phyloP scores from a whole-genome alignment of 1,284 basidiomycete species.

The Naganishia cerealis region DNA sequence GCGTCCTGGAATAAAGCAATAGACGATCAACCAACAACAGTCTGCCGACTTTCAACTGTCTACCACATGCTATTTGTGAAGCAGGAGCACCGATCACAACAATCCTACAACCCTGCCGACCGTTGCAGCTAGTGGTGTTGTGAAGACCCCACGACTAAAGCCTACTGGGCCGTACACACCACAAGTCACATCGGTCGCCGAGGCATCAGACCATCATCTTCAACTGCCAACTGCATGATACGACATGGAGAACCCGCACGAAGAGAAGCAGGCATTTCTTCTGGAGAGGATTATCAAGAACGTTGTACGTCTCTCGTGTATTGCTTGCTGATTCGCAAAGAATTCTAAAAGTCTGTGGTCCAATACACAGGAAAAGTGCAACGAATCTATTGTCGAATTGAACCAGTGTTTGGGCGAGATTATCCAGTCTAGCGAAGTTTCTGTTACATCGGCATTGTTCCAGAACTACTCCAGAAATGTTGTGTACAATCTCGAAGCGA shows the following conservation, averaged over 20 bases:
- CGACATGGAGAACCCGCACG: constrained; percentile 83
- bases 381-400: constrained; percentile 52
- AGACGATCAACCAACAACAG: too few relatives aligned
- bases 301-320: constrained; percentile 61
- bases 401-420: constrained; percentile 60
- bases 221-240: constrained; percentile 1
- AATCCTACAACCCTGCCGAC: too few relatives aligned
- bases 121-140: too few relatives aligned
- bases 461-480: constrained; percentile 81
- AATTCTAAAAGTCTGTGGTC: neutral
- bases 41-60: too few relatives aligned
- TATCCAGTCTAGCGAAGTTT: constrained; percentile 64
- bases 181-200: neutral
- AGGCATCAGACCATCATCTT: neutral
- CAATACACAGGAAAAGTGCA: constrained; percentile 50
- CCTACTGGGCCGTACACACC: too few relatives aligned
- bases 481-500: constrained; percentile 75
- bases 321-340: constrained; percentile 1
- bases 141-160: too few relatives aligned
- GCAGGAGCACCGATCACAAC: too few relatives aligned
- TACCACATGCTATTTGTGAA: too few relatives aligned
- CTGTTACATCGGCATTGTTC: constrained; percentile 68
- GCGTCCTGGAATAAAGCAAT: too few relatives aligned
- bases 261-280: constrained; percentile 82
- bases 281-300: constrained; percentile 88